Conservation (phyloP, 345 rosid species). For the Balakata baccata region DNA sequence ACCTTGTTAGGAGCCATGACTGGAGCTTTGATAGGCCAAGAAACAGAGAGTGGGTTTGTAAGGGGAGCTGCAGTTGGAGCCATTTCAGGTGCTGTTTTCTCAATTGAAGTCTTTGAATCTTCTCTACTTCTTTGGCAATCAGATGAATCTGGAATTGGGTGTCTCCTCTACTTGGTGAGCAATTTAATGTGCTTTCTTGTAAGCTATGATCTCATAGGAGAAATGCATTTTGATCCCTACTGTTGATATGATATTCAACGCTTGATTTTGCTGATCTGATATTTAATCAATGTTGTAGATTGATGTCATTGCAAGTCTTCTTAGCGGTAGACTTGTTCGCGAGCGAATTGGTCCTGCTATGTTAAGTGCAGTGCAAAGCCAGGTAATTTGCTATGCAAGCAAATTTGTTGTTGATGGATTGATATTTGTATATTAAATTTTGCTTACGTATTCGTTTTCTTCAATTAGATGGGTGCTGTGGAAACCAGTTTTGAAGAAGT, state of each 20-base stretch:
- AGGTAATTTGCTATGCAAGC: conserved; percentile 43
- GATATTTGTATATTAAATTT: background rate
- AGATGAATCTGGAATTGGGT: conserved; percentile 82
- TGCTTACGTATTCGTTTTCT: conserved; percentile 15
- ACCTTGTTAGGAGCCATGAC: conserved; percentile 97
- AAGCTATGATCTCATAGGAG: conserved; percentile 35
- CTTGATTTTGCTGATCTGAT: background rate
- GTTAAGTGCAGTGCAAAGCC: conserved; percentile 99
- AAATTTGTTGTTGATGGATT: background rate
- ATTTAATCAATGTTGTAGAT: conserved; percentile 44
- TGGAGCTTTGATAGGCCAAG: conserved; percentile 98
- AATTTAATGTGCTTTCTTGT: conserved; percentile 3
- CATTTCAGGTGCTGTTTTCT: conserved; percentile 98
- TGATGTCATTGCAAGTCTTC: conserved; percentile 95
- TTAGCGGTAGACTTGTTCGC: conserved; percentile 96
- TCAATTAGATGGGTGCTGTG: conserved; percentile 82
- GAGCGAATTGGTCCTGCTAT: conserved; percentile 98
- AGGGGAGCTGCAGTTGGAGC: conserved; percentile 99
- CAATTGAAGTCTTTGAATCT: conserved; percentile 96
- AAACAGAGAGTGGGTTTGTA: conserved; percentile 96
- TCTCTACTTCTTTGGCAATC: conserved; percentile 95
- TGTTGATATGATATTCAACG: conserved; percentile 29
- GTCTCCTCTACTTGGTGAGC: conserved; percentile 92
- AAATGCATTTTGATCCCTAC: conserved; percentile 34
- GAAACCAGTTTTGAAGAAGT: conserved; percentile 77